phyloP scores from a whole-genome alignment of 2,329 filamentous ascomycete species.

The Chrysoporthe deuterocubensis region DNA sequence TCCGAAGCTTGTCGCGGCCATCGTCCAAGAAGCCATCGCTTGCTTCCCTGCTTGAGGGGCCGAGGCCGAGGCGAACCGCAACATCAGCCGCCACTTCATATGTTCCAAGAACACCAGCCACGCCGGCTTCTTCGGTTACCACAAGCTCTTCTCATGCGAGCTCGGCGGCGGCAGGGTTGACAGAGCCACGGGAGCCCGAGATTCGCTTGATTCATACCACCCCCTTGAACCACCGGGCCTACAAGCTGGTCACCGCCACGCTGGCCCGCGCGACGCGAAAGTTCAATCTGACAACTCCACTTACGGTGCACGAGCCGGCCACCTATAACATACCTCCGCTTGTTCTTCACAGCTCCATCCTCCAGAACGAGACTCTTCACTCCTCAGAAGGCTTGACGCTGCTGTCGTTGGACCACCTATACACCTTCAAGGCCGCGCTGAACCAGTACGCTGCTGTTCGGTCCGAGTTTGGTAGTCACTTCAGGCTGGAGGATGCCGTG shows the following conservation, averaged over 20 bases:
- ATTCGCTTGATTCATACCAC: slow-evolving; percentile 56
- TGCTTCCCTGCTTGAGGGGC: slow-evolving; percentile 26
- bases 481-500: slow-evolving; percentile 62
- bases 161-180: slow-evolving; percentile 23
- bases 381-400: slow-evolving; percentile 62
- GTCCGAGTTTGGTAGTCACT: slow-evolving; percentile 37
- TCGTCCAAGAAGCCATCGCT: slow-evolving; percentile 21
- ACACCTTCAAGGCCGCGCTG: slow-evolving; percentile 66
- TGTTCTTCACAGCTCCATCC: slow-evolving; percentile 59
- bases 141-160: slow-evolving; percentile 32
- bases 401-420: slow-evolving; percentile 64
- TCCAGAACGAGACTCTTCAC: slow-evolving; percentile 66
- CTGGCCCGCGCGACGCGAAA: slow-evolving; percentile 55
- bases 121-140: slow-evolving; percentile 43
- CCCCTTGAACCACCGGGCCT: slow-evolving; percentile 50
- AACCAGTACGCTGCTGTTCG: slow-evolving; percentile 56
- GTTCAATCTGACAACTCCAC: slow-evolving; percentile 15
- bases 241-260: slow-evolving; percentile 51
- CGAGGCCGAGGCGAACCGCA: slow-evolving; percentile 23
- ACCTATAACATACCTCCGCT: slow-evolving; percentile 52
- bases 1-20: slow-evolving; percentile 30
- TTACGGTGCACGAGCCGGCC: slow-evolving; percentile 35
- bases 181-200: slow-evolving; percentile 46
- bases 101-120: slow-evolving; percentile 29
- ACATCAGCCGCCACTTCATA: not conserved